Percentiles rank a stretch among this genome's conserved stretches.
These are phyloP conservation scores for Coprinopsis cinerea DNA, from an alignment of 768 basidiomycete genomes.

Conservation along the genomic window DNA sequence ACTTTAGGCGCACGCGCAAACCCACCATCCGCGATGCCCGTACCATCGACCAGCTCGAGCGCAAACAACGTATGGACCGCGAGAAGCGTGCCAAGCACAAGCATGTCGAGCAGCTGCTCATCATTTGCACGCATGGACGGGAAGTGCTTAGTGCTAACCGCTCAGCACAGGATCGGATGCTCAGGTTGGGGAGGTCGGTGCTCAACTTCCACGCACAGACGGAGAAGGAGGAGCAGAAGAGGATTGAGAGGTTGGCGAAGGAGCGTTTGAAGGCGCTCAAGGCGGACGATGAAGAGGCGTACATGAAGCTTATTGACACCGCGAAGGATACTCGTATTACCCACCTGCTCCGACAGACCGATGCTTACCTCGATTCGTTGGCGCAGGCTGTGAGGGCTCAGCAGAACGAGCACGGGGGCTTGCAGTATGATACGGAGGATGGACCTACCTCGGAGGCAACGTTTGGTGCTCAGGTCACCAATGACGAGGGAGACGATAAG, in stretches of 20 bases:
- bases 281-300: conserved; percentile 99
- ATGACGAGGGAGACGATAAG: conserved; percentile 57
- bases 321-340: conserved; percentile 99
- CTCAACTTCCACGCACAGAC: conserved; percentile 81
- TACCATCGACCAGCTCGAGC: conserved; percentile 82
- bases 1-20: conserved; percentile 85
- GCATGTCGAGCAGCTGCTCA: conserved; percentile 87
- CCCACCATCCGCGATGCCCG: conserved; percentile 85
- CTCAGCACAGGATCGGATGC: conserved; percentile 56
- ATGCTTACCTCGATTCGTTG: conserved; percentile 89
- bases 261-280: conserved; percentile 97
- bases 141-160: conserved; percentile 66
- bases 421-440: conserved; percentile 48
- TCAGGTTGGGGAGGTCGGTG: conserved; percentile 75
- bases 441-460: conserved; percentile 81
- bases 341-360: conserved; percentile 90
- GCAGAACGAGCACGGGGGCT: conserved; percentile 63
- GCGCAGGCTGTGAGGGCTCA: conserved; percentile 92
- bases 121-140: conserved; percentile 80
- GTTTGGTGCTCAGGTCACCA: conserved; percentile 75
- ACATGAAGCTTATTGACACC: conserved; percentile 97
- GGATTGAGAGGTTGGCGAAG: conserved; percentile 92
- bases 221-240: conserved; percentile 97
- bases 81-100: conserved; percentile 94
- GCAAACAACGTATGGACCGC: conserved; percentile 86